These are phyloP conservation scores for Sordariomycetes sp. DNA, from an alignment of 2,329 filamentous ascomycete genomes.

Conservation along the genomic window DNA sequence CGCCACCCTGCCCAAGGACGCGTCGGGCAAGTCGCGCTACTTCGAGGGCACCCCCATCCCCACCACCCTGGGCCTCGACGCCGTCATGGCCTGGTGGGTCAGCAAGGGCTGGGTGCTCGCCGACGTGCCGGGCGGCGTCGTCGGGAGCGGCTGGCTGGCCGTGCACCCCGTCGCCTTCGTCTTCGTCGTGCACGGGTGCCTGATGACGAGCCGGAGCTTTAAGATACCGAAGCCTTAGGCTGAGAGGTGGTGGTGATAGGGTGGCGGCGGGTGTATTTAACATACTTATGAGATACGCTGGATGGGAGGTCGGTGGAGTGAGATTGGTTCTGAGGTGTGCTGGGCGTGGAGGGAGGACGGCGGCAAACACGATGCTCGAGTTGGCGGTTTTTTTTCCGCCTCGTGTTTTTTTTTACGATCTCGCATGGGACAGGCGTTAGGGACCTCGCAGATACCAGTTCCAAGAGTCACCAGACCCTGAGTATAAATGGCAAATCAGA, in stretches of 20 bases:
- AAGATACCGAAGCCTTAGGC: slow-evolving; percentile 78
- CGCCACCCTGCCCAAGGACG: slow-evolving; percentile 80
- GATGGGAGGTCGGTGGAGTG: not conserved
- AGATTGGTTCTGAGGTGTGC: not conserved
- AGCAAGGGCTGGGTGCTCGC: slow-evolving; percentile 69
- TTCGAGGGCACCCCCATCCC: slow-evolving; percentile 97
- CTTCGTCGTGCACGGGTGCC: slow-evolving; percentile 79
- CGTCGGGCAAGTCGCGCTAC: slow-evolving; percentile 81
- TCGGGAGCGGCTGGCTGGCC: slow-evolving; percentile 58
- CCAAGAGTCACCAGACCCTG: no score
- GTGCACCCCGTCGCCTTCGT: slow-evolving; percentile 74
- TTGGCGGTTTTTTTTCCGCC: no score
- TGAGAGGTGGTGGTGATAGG: not conserved
- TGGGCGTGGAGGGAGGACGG: not conserved
- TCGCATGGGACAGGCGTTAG: no score
- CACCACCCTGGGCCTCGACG: slow-evolving; percentile 71
- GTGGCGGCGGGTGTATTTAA: not conserved
- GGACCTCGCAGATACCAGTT: no score
- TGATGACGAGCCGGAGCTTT: slow-evolving; percentile 93
- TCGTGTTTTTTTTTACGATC: no score
- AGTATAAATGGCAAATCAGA: no score
- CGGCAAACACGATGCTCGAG: not conserved
- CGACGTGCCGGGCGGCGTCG: slow-evolving; percentile 65
- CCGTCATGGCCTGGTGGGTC: slow-evolving; percentile 84
- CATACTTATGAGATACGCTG: not conserved